Percentiles rank a stretch among this genome's conserved stretches.
These are phyloP conservation scores for Parathielavia appendiculata DNA, from an alignment of 495 filamentous ascomycete genomes.

Conservation along the genomic window DNA sequence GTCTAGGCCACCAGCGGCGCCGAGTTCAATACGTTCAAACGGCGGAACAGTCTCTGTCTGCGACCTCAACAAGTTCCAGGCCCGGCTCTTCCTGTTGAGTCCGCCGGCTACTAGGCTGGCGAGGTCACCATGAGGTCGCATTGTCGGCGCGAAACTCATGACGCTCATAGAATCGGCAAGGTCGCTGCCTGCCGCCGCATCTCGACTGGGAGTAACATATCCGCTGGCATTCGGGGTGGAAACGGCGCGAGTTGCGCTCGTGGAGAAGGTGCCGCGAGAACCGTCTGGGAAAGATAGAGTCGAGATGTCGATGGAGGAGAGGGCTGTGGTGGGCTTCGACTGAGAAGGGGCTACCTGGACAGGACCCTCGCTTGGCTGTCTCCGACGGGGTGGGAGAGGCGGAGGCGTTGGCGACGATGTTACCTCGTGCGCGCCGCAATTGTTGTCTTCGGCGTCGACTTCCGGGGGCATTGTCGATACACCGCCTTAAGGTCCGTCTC, in stretches of 20 bases:
- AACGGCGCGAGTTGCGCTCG: constrained; percentile 36
- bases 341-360: constrained; percentile 45
- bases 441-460: constrained; percentile 16
- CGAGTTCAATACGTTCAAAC: constrained; percentile 44
- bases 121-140: constrained; percentile 66
- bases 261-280: constrained; percentile 56
- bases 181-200: constrained; percentile 39
- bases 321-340: constrained; percentile 73
- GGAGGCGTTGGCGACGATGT: constrained; percentile 15
- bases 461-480: constrained; percentile 28
- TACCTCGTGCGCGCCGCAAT: constrained; percentile 6
- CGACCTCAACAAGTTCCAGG: constrained; percentile 55
- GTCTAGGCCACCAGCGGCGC: constrained; percentile 50
- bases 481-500: constrained; percentile 9
- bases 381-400: constrained; percentile 61
- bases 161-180: constrained; percentile 78
- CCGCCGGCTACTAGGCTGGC: constrained; percentile 79
- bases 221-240: constrained; percentile 31
- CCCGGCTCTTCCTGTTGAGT: constrained; percentile 50
- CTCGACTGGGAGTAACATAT: constrained; percentile 29
- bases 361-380: constrained; percentile 24
- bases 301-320: constrained; percentile 72
- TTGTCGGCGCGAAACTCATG: constrained; percentile 71
- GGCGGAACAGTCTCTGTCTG: constrained; percentile 56
- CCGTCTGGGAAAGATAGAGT: constrained; percentile 66